Evolutionary conservation across 1,284 basidiomycete species (phyloP), one percentile per base, ranked within the genome.

Genomic region (Pseudozyma hubeiensis): DNA sequence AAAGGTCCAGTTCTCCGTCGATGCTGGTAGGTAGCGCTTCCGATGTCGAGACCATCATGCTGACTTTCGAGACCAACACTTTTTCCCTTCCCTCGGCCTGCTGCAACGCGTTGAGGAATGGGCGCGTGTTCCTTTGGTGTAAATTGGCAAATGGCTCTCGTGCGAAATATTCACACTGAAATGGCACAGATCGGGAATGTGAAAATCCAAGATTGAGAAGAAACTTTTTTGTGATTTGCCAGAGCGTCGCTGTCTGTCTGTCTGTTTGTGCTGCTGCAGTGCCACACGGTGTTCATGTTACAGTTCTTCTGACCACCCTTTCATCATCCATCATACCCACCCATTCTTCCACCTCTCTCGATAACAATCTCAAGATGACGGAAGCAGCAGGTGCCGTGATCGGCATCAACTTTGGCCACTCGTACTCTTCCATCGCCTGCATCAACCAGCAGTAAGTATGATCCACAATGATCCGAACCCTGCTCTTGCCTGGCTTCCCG

Each of bases 401-500:
- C 59, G 96, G 96, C 59, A 94, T 99, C 87, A 98, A 97, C 88
- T 92, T 98, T 86, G 97, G 97, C 45, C 94, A 97, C 86, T 91
- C 93, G 40, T 98, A 92, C 85, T 92, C 93, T 34, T 95, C 93
- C 48, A 96, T 99, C 80, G 93, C 95, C 24, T 92, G 97, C 65
- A 92, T 97, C 83, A 94, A 93, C 84, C 97, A 97, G 88, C 82
- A 84, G 93, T 93, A 60, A 54, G 86, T 84, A 24, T 24, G 24
- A 24, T 4, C 24, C 24, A 24, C 24, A 24, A 24, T 24, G 24
- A 24, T 4, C 24, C 24, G 24, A 24, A 24, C 24, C 24, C 24
- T 24, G 24, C 24, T 24, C 24, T 24, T 24, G 24, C 11, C 14
- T 46, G 43, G 4, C 6, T 11, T 44, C 16, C 16, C 11, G n/a